Percentiles rank a stretch among this genome's conserved stretches.
These are phyloP conservation scores for Termitomyces sp. DNA, from an alignment of 768 basidiomycete genomes.

Conservation along the genomic window DNA sequence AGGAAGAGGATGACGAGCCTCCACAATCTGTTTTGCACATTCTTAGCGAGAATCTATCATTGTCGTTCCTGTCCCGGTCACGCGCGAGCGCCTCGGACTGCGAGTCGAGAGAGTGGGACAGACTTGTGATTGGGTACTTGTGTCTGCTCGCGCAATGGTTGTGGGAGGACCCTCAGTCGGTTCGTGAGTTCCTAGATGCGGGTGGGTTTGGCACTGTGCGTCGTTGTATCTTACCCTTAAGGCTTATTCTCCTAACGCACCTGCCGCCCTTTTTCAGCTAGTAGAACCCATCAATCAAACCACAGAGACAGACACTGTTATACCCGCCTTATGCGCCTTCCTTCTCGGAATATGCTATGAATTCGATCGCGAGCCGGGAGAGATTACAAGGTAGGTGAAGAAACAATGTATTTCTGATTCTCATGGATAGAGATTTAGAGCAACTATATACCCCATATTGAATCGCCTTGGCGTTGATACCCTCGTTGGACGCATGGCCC, in stretches of 20 bases:
- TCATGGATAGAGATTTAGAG: conserved; percentile 32
- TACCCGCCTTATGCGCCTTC: conserved; percentile 90
- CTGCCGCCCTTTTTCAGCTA: conserved; percentile 36
- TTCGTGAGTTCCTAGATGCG: conserved; percentile 85
- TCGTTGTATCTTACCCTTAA: conserved; percentile 10
- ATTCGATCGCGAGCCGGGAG: conserved; percentile 92
- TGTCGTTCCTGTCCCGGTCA: conserved; percentile 75
- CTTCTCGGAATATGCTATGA: conserved; percentile 93
- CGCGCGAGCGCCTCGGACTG: conserved; percentile 60
- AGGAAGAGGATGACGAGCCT: conserved; percentile 52
- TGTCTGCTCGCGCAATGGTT: conserved; percentile 86
- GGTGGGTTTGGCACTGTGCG: conserved; percentile 88
- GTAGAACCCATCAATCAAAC: conserved; percentile 94
- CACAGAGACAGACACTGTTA: conserved; percentile 76
- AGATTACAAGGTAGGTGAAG: conserved; percentile 76
- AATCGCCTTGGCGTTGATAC: conserved; percentile 87
- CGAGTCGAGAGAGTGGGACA: conserved; percentile 86
- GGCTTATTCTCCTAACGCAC: not conserved
- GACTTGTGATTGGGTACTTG: conserved; percentile 82
- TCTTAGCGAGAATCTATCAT: conserved; percentile 86
- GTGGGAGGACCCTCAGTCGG: conserved; percentile 91
- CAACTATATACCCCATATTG: conserved; percentile 86
- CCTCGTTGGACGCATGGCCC: conserved; percentile 80
- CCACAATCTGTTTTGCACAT: conserved; percentile 75
- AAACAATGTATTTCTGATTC: not conserved